Evolutionary conservation across 768 basidiomycete species (phyloP), one percentile per base, ranked within the genome.

Genomic region (Butyriboletus loyo): DNA sequence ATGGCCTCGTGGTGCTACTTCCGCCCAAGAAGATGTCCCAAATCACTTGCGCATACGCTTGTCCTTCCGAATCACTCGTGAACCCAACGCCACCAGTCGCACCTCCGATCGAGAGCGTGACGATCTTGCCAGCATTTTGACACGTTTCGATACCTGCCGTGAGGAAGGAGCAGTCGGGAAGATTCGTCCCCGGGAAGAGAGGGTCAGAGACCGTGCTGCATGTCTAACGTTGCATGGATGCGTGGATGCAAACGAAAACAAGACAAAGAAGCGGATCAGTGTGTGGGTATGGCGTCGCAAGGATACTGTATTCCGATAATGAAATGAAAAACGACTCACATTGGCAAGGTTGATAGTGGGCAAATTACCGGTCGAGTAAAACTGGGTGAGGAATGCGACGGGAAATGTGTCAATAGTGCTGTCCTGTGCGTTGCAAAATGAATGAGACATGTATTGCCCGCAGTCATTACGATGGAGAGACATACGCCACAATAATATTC

Each of bases 21-120:
- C 86, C 85, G 9, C 86, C 87, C 27, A 89, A 71, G 67, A 89
- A 88, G 44, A 86, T 53, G 45, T 68, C 46, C 88, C 88, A 89
- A 46, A 90, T 81, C 0, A 81, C 82, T 47, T 83, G 73, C 0
- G 82, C 87, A 63, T 86, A 89, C 4, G 73, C 65, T 13, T 68
- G 60, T 2, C 82, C 87, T 58, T 86, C 79, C 2, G 72, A 66
- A 51, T 82, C 84, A 41, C 77, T 81, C 37, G 74, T 62, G 63
- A 89, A 89, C 7, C 79, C 79, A 19, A 78, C 82, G 19, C 77
- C 75, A 17, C 85, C 87, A 3, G 79, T 80, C 4, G 82, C 83
- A 22, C 85, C 84, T 30, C 85, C 84, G 30, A 84, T 67, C 35
- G 80, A 82, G 25, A 82, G 64, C 9, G 81, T 83, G 22, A 83